These are phyloP conservation scores for Areca catechu DNA, from an alignment of 176 grass and related monocot genomes.

Conservation along the genomic window DNA sequence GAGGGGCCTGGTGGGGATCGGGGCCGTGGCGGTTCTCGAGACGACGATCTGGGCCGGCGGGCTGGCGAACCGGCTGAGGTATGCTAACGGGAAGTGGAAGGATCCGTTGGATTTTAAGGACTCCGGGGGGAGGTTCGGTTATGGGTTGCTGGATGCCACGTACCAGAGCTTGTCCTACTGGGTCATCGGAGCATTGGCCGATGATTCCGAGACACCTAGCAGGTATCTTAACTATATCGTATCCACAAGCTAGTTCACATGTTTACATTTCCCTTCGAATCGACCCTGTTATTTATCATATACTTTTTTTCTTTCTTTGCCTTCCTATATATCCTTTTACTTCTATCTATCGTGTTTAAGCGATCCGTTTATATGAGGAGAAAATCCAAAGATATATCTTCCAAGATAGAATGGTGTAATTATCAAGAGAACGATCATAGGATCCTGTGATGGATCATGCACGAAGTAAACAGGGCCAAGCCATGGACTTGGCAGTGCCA, in stretches of 20 bases:
- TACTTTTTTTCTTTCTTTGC: neutral
- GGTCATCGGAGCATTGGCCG: constrained; percentile 65
- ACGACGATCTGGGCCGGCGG: constrained; percentile 85
- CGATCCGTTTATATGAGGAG: too few relatives aligned
- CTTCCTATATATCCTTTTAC: neutral
- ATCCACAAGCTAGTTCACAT: too few relatives aligned
- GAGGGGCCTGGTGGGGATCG: constrained; percentile 36
- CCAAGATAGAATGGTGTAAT: too few relatives aligned
- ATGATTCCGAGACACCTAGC: constrained; percentile 69
- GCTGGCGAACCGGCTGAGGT: constrained; percentile 49
- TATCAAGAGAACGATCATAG: too few relatives aligned
- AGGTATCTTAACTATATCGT: constrained; percentile 28
- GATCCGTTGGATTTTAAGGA: constrained; percentile 63
- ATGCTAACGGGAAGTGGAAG: neutral
- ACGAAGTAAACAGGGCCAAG: too few relatives aligned
- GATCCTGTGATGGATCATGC: too few relatives aligned
- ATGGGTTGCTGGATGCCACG: constrained; percentile 81
- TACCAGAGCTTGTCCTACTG: constrained; percentile 96
- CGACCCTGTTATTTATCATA: too few relatives aligned
- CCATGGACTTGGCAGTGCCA: too few relatives aligned
- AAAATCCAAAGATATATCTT: too few relatives aligned
- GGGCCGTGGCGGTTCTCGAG: constrained; percentile 36
- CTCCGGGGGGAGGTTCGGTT: constrained; percentile 30
- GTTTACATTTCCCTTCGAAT: neutral
- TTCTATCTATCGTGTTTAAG: neutral